Conservation (phyloP, 2,329 filamentous ascomycete genomes). For the Helminthosporium solani region DNA sequence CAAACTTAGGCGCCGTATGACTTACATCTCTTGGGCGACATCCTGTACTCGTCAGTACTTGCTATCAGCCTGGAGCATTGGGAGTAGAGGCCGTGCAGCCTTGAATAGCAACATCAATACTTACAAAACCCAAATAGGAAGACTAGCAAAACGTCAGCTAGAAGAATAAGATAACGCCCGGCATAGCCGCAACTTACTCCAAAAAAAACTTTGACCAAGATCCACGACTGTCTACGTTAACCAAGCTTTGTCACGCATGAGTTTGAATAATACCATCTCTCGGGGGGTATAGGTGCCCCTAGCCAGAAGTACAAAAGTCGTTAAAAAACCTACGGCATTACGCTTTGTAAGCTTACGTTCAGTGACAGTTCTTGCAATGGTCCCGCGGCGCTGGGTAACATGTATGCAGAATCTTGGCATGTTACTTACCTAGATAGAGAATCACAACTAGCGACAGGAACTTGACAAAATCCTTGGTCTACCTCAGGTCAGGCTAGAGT, state of each 20-base stretch:
- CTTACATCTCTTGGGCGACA: slow-evolving; percentile 49
- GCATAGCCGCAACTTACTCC: slow-evolving; percentile 47
- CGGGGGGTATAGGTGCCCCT: slow-evolving; percentile 64
- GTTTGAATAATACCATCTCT: slow-evolving; percentile 54
- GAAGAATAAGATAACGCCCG: background rate
- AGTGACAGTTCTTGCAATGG: background rate
- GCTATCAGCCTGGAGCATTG: slow-evolving; percentile 19
- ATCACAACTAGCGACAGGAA: slow-evolving; percentile 77
- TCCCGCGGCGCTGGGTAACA: no score
- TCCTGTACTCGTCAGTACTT: slow-evolving; percentile 33
- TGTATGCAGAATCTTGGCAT: no score
- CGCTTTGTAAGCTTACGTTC: slow-evolving; percentile 3
- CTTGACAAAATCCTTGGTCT: slow-evolving; percentile 84
- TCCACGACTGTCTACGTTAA: slow-evolving; percentile 57
- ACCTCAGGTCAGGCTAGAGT: background rate
- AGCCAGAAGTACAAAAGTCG: slow-evolving; percentile 79
- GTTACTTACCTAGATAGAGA: slow-evolving; percentile 66
- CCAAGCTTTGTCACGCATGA: background rate
- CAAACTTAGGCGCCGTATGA: background rate
- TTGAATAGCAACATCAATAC: slow-evolving; percentile 28
- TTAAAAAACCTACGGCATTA: slow-evolving; percentile 67
- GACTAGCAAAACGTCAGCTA: slow-evolving; percentile 43
- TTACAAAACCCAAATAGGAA: slow-evolving; percentile 70
- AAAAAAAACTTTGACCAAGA: slow-evolving; percentile 78
- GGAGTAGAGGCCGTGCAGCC: slow-evolving; percentile 10